These are phyloP conservation scores for Microsporum audouinii DNA, from an alignment of 2,329 filamentous ascomycete species.

Conservation along the genomic window DNA sequence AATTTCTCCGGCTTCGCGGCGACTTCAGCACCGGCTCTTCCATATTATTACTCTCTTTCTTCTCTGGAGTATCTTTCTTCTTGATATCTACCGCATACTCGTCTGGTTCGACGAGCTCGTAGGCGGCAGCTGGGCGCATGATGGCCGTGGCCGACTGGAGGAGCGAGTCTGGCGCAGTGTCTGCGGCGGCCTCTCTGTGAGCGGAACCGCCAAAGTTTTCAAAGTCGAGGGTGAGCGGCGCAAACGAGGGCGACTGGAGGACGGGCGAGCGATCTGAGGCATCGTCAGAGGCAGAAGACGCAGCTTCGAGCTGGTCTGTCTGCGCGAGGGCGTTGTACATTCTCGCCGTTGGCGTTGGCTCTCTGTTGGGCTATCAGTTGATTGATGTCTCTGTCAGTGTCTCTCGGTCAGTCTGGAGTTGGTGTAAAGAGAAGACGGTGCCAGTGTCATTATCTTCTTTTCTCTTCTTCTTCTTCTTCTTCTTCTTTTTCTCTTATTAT, in stretches of 20 bases:
- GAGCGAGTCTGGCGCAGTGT: slow-evolving; percentile 16
- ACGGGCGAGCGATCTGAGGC: slow-evolving; percentile 24
- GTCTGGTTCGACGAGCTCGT: slow-evolving; percentile 38
- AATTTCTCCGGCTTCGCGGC: slow-evolving; percentile 28
- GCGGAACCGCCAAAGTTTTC: slow-evolving; percentile 23
- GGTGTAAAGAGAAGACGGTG: neutral
- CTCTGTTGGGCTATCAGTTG: neutral
- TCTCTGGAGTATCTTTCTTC: neutral
- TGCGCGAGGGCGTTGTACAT: slow-evolving; percentile 38
- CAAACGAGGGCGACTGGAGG: slow-evolving; percentile 18
- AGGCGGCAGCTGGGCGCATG: slow-evolving; percentile 20
- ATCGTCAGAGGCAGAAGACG: slow-evolving; percentile 27
- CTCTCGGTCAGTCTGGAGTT: neutral
- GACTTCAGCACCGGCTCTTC: slow-evolving; percentile 27
- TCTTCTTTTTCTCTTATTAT: neutral
- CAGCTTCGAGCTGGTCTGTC: slow-evolving; percentile 27
- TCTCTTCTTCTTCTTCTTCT: neutral
- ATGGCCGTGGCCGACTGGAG: slow-evolving; percentile 9
- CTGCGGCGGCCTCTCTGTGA: slow-evolving; percentile 16
- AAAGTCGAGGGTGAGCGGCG: slow-evolving; percentile 22
- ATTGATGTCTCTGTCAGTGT: neutral
- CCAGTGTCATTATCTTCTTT: neutral
- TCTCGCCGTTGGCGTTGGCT: neutral
- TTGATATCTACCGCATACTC: slow-evolving; percentile 24
- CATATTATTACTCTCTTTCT: neutral